Evolutionary conservation across 768 basidiomycete species (phyloP).

Genomic region (Pholiota molesta): DNA sequence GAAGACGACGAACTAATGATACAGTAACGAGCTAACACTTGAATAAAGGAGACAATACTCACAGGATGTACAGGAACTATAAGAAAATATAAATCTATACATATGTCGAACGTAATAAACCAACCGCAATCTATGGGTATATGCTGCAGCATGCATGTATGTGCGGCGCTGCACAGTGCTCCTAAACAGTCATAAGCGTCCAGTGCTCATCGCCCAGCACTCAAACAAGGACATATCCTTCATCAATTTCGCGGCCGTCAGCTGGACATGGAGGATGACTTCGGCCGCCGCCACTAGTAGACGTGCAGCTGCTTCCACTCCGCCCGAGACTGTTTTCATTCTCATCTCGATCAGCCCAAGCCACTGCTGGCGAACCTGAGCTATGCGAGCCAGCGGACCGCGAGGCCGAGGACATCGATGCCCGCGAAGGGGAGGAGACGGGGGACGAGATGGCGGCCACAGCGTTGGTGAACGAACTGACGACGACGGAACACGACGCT

Average conservation of each 20-base stretch:
- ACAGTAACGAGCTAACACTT: not conserved
- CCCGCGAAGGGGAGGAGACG: constrained; percentile 1
- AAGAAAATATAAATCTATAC: not conserved
- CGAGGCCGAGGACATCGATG: constrained; percentile 1
- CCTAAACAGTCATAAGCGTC: not conserved
- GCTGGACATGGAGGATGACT: not conserved
- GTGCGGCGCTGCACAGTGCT: not conserved
- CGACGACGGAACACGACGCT: constrained; percentile 5
- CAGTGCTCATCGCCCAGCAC: not conserved
- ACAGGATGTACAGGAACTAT: not conserved
- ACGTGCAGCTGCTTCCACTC: constrained; percentile 11
- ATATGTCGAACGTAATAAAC: not conserved
- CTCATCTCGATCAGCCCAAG: constrained; percentile 10
- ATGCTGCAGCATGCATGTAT: not conserved
- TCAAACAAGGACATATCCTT: constrained; percentile 14
- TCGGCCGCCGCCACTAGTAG: not conserved
- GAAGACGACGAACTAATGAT: not conserved
- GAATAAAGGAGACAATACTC: not conserved
- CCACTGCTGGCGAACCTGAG: not conserved
- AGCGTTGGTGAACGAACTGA: not conserved
- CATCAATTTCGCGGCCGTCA: constrained; percentile 2
- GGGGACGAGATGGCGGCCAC: not conserved
- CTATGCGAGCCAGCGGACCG: constrained; percentile 7
- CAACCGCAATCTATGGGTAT: not conserved
- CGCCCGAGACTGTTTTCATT: constrained; percentile 7